phyloP scores from a whole-genome alignment of 2,329 filamentous ascomycete genomes.

The Pseudohalonectria lignicola region DNA sequence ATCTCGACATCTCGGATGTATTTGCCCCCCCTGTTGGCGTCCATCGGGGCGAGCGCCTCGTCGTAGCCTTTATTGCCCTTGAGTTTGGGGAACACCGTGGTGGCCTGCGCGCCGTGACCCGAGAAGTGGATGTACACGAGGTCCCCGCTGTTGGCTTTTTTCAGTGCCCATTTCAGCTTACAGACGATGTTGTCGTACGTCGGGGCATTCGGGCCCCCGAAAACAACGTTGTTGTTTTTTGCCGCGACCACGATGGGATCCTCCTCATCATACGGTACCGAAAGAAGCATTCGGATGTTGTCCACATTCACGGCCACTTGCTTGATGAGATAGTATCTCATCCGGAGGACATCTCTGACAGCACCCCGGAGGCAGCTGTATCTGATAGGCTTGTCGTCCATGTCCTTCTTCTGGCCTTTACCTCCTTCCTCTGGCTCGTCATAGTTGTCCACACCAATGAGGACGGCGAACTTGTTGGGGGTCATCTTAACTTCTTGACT shows the following conservation, averaged over 20 bases:
- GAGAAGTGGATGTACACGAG: neutral
- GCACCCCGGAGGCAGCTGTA: neutral
- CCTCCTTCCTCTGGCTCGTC: neutral
- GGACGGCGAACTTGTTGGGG: neutral
- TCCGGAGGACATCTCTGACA: neutral
- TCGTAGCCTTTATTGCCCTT: neutral
- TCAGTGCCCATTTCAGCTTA: neutral
- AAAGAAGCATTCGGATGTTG: neutral
- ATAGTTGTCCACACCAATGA: neutral
- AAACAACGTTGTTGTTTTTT: neutral
- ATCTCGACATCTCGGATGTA: neutral
- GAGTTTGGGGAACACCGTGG: neutral
- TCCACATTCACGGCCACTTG: neutral
- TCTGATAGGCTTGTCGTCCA: too few relatives aligned
- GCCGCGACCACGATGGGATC: neutral
- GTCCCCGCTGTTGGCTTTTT: neutral
- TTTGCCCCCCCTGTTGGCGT: neutral
- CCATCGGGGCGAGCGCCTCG: neutral
- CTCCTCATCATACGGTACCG: neutral
- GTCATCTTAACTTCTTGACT: neutral
- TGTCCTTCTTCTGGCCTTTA: neutral
- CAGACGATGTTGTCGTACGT: neutral
- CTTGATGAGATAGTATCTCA: neutral
- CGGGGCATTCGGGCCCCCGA: too few relatives aligned
- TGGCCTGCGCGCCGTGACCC: neutral